These are phyloP conservation scores for Kodamaea hsintzibuensis DNA, from an alignment of 805 yeast species.

Conservation along the genomic window DNA sequence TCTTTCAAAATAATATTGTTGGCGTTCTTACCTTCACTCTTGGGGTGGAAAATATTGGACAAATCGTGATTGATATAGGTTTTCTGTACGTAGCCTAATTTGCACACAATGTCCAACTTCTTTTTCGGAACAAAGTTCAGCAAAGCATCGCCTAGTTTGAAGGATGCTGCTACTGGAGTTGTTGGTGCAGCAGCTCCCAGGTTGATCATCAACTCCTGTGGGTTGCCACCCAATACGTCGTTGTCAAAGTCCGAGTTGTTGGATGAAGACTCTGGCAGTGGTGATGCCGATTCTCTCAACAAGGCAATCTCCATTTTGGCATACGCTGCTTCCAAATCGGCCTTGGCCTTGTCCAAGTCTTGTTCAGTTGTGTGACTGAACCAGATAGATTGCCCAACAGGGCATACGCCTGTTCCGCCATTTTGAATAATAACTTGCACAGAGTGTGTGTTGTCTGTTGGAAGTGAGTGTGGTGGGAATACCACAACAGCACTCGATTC, in stretches of 20 bases:
- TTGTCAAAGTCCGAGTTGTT: constrained; percentile 54
- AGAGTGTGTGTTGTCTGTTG: constrained; percentile 62
- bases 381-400: constrained; percentile 88
- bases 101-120: constrained; percentile 48
- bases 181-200: constrained; percentile 13
- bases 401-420: constrained; percentile 84
- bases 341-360: constrained; percentile 64
- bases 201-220: constrained; percentile 35
- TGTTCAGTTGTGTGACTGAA: constrained; percentile 76
- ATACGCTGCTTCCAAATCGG: constrained; percentile 79
- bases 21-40: constrained; percentile 15
- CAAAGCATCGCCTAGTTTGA: constrained; percentile 81
- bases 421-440: constrained; percentile 90
- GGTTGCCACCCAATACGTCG: constrained; percentile 23
- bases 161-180: constrained; percentile 71
- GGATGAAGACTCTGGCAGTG: constrained; percentile 18
- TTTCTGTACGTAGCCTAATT: constrained; percentile 40
- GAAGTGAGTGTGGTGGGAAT: constrained; percentile 83
- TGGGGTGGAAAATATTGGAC: constrained; percentile 36
- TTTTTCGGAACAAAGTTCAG: constrained; percentile 83
- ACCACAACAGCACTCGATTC: constrained; percentile 87
- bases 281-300: constrained; percentile 67
- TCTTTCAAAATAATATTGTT: constrained; percentile 17
- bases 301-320: constrained; percentile 77
- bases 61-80: constrained; percentile 40